Percentiles rank a stretch among this genome's conserved stretches.
Conservation (phyloP, 495 filamentous ascomycete genomes). For the Glarea lozoyensis region DNA sequence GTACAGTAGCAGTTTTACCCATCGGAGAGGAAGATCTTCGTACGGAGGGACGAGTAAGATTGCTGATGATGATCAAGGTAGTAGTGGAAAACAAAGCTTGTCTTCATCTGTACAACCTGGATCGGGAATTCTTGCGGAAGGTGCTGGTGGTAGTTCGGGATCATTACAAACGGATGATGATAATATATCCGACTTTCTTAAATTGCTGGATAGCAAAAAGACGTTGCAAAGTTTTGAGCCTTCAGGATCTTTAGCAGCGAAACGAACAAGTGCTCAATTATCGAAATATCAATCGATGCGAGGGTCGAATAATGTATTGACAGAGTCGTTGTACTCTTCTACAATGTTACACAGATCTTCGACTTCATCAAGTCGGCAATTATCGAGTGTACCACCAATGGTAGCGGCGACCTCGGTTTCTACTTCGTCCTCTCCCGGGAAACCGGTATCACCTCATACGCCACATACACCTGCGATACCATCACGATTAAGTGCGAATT, state of each 20-base stretch:
- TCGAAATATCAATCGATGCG: slow-evolving; percentile 74
- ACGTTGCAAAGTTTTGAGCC: slow-evolving; percentile 63
- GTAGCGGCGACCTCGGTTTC: slow-evolving; percentile 74
- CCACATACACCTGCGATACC: slow-evolving; percentile 91
- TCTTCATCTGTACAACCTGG: slow-evolving; percentile 76
- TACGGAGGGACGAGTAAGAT: slow-evolving; percentile 56
- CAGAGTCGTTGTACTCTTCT: slow-evolving; percentile 82
- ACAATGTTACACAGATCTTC: slow-evolving; percentile 74
- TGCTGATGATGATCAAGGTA: slow-evolving; percentile 74
- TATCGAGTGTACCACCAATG: slow-evolving; percentile 78
- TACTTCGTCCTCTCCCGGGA: slow-evolving; percentile 79
- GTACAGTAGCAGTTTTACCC: slow-evolving; percentile 81
- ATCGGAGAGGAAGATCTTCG: slow-evolving; percentile 68
- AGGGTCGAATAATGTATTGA: slow-evolving; percentile 75
- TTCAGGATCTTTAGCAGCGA: slow-evolving; percentile 47
- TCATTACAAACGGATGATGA: slow-evolving; percentile 82
- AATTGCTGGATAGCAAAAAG: slow-evolving; percentile 72
- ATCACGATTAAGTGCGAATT: slow-evolving; percentile 82
- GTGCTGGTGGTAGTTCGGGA: slow-evolving; percentile 62
- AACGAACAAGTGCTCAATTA: slow-evolving; percentile 60
- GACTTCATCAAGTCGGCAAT: slow-evolving; percentile 72
- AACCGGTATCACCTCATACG: slow-evolving; percentile 86
- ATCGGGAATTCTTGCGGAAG: slow-evolving; percentile 72
- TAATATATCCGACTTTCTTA: slow-evolving; percentile 86
- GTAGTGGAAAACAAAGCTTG: slow-evolving; percentile 80